Conservation (phyloP, 179 eudicot species). For the Monotropa hypopitys region DNA sequence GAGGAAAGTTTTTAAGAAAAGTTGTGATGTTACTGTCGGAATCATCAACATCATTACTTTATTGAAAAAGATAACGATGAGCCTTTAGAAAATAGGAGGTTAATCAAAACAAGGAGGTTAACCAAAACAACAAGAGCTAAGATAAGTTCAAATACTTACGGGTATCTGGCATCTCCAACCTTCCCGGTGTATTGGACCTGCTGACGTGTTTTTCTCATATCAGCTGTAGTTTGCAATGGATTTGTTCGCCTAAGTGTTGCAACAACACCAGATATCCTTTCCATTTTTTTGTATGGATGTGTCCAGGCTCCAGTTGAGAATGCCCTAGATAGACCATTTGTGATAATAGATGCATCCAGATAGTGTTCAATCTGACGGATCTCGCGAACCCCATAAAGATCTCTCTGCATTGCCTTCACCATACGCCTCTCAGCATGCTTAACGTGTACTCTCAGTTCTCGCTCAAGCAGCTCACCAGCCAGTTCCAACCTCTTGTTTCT, state of each 20-base stretch:
- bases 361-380: constrained; percentile 55
- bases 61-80: not conserved
- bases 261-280: constrained; percentile 70
- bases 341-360: constrained; percentile 75
- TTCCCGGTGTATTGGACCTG: constrained; percentile 81
- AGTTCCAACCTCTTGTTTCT: constrained; percentile 81
- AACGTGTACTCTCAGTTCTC: constrained; percentile 75
- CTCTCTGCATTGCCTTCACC: constrained; percentile 80
- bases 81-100: not conserved
- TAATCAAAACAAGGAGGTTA: not conserved
- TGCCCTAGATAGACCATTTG: constrained; percentile 79
- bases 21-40: not conserved
- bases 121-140: not conserved
- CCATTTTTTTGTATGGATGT: constrained; percentile 63
- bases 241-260: constrained; percentile 80
- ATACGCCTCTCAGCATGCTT: constrained; percentile 87
- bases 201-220: constrained; percentile 84
- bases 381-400: constrained; percentile 61
- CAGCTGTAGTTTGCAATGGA: constrained; percentile 67
- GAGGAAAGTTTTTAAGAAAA: not conserved
- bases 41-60: not conserved
- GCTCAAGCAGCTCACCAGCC: constrained; percentile 67
- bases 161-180: constrained; percentile 96
- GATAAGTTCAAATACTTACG: constrained; percentile 41
- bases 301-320: constrained; percentile 87